These are phyloP conservation scores for Trapa incisa DNA, from an alignment of 345 rosid genomes.

Conservation along the genomic window DNA sequence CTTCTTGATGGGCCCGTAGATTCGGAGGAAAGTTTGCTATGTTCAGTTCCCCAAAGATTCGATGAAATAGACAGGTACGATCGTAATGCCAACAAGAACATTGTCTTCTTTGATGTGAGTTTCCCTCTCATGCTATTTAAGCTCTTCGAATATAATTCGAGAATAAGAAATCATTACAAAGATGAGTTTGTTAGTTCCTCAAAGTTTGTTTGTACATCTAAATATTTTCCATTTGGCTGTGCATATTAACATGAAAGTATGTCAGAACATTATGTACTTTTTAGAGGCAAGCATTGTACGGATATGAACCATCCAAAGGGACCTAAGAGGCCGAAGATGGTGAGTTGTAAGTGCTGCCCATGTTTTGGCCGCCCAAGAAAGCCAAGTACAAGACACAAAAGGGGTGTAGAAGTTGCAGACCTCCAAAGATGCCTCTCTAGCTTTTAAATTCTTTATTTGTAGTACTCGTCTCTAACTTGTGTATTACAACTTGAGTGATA, in stretches of 20 bases:
- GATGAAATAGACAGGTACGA: constrained; percentile 76
- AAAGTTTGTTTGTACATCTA: no score
- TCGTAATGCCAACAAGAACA: constrained; percentile 85
- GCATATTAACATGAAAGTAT: constrained; percentile 68
- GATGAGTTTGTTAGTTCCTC: no score
- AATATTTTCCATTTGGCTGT: background rate
- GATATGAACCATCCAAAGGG: constrained; percentile 82
- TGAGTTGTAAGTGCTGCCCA: constrained; percentile 88
- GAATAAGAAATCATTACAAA: no score
- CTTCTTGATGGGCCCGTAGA: constrained; percentile 86
- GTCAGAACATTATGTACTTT: constrained; percentile 97
- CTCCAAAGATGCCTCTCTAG: constrained; percentile 33
- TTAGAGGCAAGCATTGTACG: constrained; percentile 88
- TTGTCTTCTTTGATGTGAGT: constrained; percentile 84
- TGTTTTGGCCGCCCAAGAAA: constrained; percentile 77
- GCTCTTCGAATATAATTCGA: no score
- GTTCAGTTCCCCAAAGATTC: constrained; percentile 31
- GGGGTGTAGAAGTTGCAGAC: constrained; percentile 36
- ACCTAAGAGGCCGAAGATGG: constrained; percentile 93
- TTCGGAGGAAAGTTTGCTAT: constrained; percentile 61
- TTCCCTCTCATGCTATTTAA: no score
- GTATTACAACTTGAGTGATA: no score
- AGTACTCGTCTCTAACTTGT: no score
- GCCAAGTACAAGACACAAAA: constrained; percentile 33
- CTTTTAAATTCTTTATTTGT: no score